Percentiles rank a stretch among this genome's conserved stretches.
Conservation (phyloP, 1,139 yeast species). For the Geotrichum restrictum region DNA sequence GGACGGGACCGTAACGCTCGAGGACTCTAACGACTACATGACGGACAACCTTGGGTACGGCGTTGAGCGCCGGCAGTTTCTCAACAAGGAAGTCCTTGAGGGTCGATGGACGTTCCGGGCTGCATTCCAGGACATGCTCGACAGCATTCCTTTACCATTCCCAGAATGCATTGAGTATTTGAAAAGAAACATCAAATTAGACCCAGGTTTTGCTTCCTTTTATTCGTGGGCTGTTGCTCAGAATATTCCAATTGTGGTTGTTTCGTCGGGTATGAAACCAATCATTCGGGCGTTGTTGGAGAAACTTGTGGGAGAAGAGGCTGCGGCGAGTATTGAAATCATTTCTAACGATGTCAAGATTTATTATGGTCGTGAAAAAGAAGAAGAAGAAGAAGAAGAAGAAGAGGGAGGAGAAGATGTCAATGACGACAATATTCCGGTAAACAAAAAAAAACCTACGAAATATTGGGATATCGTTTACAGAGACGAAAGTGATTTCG, state of each 20-base stretch:
- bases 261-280: constrained; percentile 89
- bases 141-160: constrained; percentile 69
- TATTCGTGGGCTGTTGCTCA: constrained; percentile 71
- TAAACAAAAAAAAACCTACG: too few relatives aligned
- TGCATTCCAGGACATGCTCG: constrained; percentile 80
- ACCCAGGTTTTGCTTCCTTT: constrained; percentile 83
- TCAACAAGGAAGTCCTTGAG: constrained; percentile 69
- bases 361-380: too few relatives aligned
- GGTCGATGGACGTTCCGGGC: constrained; percentile 65
- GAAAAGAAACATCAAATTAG: constrained; percentile 57
- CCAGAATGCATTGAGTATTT: constrained; percentile 69
- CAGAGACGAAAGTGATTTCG: constrained; percentile 80
- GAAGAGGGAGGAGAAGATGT: too few relatives aligned
- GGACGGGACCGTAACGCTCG: constrained; percentile 94
- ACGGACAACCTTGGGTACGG: constrained; percentile 93
- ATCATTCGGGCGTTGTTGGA: constrained; percentile 72
- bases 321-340: constrained; percentile 69
- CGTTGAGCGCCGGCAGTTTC: constrained; percentile 54
- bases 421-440: too few relatives aligned
- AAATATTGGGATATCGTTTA: constrained; percentile 90
- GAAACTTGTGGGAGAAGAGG: constrained; percentile 72
- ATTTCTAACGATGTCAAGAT: constrained; percentile 72
- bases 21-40: constrained; percentile 85
- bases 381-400: too few relatives aligned
- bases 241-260: constrained; percentile 70